These are phyloP conservation scores for Penicillium pancosmium DNA, from an alignment of 495 filamentous ascomycete genomes.

Conservation along the genomic window DNA sequence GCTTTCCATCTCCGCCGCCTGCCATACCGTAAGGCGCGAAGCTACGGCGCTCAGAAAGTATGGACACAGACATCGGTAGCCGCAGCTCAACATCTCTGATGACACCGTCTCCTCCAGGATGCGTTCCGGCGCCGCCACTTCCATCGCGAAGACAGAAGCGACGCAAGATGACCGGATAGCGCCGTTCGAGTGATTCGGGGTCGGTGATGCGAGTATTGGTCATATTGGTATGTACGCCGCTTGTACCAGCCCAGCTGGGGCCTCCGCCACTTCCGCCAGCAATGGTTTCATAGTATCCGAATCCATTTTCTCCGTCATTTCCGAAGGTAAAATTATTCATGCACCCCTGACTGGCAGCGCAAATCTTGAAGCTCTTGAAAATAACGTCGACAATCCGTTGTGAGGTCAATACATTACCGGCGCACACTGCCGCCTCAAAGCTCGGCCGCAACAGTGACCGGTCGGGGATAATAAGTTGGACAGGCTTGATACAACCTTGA, in stretches of 20 bases:
- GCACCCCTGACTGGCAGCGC: slow-evolving; percentile 84
- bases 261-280: slow-evolving; percentile 87
- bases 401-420: slow-evolving; percentile 70
- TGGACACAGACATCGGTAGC: slow-evolving; percentile 72
- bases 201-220: slow-evolving; percentile 97
- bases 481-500: slow-evolving; percentile 86
- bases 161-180: slow-evolving; percentile 87
- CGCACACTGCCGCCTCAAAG: slow-evolving; percentile 80
- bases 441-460: slow-evolving; percentile 80
- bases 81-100: slow-evolving; percentile 35
- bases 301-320: slow-evolving; percentile 55
- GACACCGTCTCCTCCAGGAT: slow-evolving; percentile 40
- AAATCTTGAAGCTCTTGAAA: slow-evolving; percentile 80
- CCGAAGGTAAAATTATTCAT: slow-evolving; percentile 73
- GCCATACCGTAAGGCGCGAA: slow-evolving; percentile 83
- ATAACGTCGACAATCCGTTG: slow-evolving; percentile 94
- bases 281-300: slow-evolving; percentile 96
- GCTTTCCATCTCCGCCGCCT: slow-evolving; percentile 69
- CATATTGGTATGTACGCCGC: slow-evolving; percentile 91
- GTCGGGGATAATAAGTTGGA: slow-evolving; percentile 77
- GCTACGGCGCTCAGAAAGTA: slow-evolving; percentile 79
- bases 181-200: slow-evolving; percentile 83
- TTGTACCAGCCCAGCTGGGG: slow-evolving; percentile 76
- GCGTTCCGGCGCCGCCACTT: slow-evolving; percentile 44
- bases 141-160: slow-evolving; percentile 82